Evolutionary conservation across 2,329 filamentous ascomycete genomes (phyloP), one percentile per base, ranked within the genome.

Genomic region (Conoideocrella luteorostrata): DNA sequence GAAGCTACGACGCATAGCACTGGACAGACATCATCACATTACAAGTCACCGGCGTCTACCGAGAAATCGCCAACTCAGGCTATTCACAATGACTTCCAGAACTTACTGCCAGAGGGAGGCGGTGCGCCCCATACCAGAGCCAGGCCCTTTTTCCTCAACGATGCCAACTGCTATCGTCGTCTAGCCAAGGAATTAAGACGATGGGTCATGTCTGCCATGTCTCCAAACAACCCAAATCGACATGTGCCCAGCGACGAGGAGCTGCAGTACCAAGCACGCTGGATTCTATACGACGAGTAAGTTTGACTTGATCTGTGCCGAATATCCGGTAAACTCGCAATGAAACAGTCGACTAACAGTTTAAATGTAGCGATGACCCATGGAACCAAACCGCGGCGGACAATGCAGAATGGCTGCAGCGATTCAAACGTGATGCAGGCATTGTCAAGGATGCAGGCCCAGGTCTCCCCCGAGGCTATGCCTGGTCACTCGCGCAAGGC

Each of bases 331-430:
- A n/a, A n/a, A n/a, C n/a, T n/a, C n/a, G n/a, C n/a, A n/a, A n/a
- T n/a, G n/a, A n/a, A n/a, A n/a, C n/a, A n/a, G n/a, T n/a, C n/a
- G n/a, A n/a, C n/a, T n/a, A n/a, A n/a, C n/a, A n/a, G n/a, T n/a
- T n/a, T n/a, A n/a, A n/a, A n/a, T n/a, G 1, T 35, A 78, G 75
- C 45, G 78, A 82, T 45, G 78, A 82, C 52, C 75, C 76, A 3
- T 81, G 77, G 74, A 82, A 82, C 56, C 74, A 79, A 51, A 82
- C 78, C 0, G 75, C 76, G 1, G 78, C 78, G 23, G 79, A 82
- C 53, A 82, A 82, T 50, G 69, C 67, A 1, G 78, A 82, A 58
- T 83, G 79, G 79, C 67, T 83, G 11, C 67, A 71, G 44, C 71
- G 78, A 35, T 82, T 83, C 64, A 82, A 83, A 58, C 70, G 76